phyloP scores from a whole-genome alignment of 495 filamentous ascomycete genomes.

The Parachaetomium inaequale region DNA sequence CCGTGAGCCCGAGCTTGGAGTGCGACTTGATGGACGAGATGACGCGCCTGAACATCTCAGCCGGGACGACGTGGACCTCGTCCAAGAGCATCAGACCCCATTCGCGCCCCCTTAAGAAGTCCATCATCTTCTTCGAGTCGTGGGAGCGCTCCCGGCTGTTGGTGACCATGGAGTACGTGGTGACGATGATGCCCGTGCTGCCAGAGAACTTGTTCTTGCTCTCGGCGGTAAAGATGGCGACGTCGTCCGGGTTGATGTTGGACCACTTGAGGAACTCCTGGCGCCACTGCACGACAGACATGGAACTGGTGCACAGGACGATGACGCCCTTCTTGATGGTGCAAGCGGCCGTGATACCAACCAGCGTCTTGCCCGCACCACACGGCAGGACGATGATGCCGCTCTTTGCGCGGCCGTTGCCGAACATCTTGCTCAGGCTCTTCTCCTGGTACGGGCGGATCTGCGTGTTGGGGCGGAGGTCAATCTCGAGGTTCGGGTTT shows the following conservation, averaged over 20 bases:
- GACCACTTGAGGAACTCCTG: constrained; percentile 97
- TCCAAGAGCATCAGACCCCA: constrained; percentile 98
- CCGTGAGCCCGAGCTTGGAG: constrained; percentile 93
- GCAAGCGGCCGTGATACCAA: constrained; percentile 94
- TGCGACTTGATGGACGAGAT: constrained; percentile 89
- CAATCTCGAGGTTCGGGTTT: constrained; percentile 89
- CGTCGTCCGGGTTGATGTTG: constrained; percentile 89
- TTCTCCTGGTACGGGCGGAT: constrained; percentile 96
- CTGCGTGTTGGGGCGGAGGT: constrained; percentile 75
- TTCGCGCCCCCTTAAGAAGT: constrained; percentile 85
- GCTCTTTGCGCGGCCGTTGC: constrained; percentile 92
- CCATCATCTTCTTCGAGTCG: constrained; percentile 97
- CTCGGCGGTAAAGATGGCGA: constrained; percentile 92
- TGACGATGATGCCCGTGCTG: constrained; percentile 92
- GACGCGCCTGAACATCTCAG: constrained; percentile 90
- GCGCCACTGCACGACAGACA: constrained; percentile 97
- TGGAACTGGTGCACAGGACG: constrained; percentile 92
- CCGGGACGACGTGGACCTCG: constrained; percentile 97
- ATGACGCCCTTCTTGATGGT: constrained; percentile 96
- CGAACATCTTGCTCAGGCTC: constrained; percentile 97
- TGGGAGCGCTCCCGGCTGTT: constrained; percentile 80
- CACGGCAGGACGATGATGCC: constrained; percentile 97
- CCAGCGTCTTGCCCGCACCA: constrained; percentile 94
- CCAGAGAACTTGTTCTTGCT: constrained; percentile 85
- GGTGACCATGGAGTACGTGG: constrained; percentile 97